Evolutionary conservation across 768 basidiomycete species (phyloP).

Genomic region (Pleurotus salmoneostramineus): DNA sequence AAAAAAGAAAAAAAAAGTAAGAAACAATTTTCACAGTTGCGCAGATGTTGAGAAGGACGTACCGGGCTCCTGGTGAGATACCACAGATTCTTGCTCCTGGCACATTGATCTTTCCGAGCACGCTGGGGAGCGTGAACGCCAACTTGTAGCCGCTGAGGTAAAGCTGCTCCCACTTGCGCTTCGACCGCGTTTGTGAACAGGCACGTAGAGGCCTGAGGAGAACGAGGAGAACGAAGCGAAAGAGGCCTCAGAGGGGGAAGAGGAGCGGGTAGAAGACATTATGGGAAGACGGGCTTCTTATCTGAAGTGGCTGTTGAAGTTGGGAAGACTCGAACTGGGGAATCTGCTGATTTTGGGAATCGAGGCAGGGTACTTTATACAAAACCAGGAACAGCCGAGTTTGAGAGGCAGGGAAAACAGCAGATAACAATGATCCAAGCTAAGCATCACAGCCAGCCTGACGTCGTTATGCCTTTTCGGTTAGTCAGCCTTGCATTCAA

Average conservation of each 20-base stretch:
- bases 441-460: slow-evolving; percentile 3
- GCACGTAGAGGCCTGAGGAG: slow-evolving; percentile 28
- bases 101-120: slow-evolving; percentile 8
- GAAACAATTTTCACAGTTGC: background rate
- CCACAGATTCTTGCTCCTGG: slow-evolving; percentile 7
- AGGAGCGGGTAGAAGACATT: slow-evolving; percentile 10
- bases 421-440: slow-evolving; percentile 3
- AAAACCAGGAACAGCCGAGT: slow-evolving; percentile 6
- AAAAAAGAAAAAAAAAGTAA: too few relatives aligned
- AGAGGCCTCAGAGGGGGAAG: slow-evolving; percentile 10
- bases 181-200: slow-evolving; percentile 31
- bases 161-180: slow-evolving; percentile 11
- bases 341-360: slow-evolving; percentile 3
- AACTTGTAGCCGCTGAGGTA: slow-evolving; percentile 18
- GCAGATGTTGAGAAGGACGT: background rate
- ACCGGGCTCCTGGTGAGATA: slow-evolving; percentile 3
- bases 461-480: slow-evolving; percentile 7
- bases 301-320: slow-evolving; percentile 11
- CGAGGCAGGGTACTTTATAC: slow-evolving; percentile 6
- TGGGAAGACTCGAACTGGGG: slow-evolving; percentile 5
- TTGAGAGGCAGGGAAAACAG: slow-evolving; percentile 3
- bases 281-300: slow-evolving; percentile 21
- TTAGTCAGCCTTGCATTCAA: slow-evolving; percentile 8
- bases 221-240: slow-evolving; percentile 17
- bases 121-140: slow-evolving; percentile 7